Evolutionary conservation across 2,329 filamentous ascomycete species (phyloP).

Genomic region (Fusarium tuaranense): DNA sequence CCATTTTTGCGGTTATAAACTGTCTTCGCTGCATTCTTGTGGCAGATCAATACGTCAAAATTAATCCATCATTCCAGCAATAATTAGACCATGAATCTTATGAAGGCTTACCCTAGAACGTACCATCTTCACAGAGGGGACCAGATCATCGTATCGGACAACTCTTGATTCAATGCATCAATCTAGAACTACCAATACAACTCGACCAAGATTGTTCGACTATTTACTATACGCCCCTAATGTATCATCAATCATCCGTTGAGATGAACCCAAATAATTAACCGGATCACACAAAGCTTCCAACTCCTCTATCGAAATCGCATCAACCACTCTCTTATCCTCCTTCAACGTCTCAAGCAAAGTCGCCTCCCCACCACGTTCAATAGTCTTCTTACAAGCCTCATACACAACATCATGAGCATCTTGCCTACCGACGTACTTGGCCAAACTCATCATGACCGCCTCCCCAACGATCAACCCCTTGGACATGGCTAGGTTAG

Average conservation of each 20-base stretch:
- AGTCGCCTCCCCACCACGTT: conserved; percentile 4
- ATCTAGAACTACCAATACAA: background rate
- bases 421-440: conserved; percentile 61
- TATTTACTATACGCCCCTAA: background rate
- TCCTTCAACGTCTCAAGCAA: conserved; percentile 4
- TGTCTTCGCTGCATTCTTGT: background rate
- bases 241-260: background rate
- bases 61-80: background rate
- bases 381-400: conserved; percentile 53
- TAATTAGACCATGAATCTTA: too few species aligned
- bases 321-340: background rate
- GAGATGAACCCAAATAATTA: conserved; percentile 13
- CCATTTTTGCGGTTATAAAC: too few species aligned
- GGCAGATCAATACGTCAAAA: background rate
- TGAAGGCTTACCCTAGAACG: background rate
- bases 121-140: background rate
- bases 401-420: conserved; percentile 69
- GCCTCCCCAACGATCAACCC: conserved; percentile 69
- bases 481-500: conserved; percentile 62
- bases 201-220: background rate
- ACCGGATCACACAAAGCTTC: conserved; percentile 10
- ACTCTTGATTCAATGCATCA: background rate
- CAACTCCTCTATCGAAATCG: background rate
- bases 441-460: conserved; percentile 71
- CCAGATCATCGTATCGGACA: too few species aligned